Evolutionary conservation across 257 asterid species (phyloP), one percentile per base, ranked within the genome.

Genomic region (Solanum gracilifrons): DNA sequence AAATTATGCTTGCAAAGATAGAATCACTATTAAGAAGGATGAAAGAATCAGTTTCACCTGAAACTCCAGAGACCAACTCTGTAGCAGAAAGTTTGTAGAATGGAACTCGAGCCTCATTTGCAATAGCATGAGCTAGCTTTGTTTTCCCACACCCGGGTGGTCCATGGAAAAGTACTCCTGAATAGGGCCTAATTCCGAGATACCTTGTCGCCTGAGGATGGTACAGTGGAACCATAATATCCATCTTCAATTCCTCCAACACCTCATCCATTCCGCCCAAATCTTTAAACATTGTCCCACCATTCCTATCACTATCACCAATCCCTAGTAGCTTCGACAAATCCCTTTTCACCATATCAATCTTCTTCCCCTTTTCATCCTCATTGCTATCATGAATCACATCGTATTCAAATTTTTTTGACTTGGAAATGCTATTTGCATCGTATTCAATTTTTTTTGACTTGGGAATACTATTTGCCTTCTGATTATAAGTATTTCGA

Each of bases 131-230:
- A 90, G 98, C 98, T 88, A 97, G 93, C 91, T 86, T 94, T 7
- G 99, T 95, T 90, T 97, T 97, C 87, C 99, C 99, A 91, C 99
- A 97, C 1, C 99, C 99, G 20, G 98, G 99, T 21, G 98, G 99
- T 6, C 99, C 99, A 12, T 95, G 95, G 32, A 97, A 90, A 89
- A 97, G 88, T 83, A 97, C 92, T 75, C 99, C 99, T 23, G 95
- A 75, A 6, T 1, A 6, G 7, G 99, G 98, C 87, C 90, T 93
- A 77, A 94, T 95, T 41, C 98, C 98, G 8, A 95, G 88, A 86
- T 88, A 80, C 71, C 85, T 90, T 0, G 93, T 94, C 82, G 93
- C 41, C 89, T 93, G 93, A 0, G 98, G 96, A 89, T 93, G 92
- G 82, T 69, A 92, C 87, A 95, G 85, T 0, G 98, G 99, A 83